Evolutionary conservation across 2,329 filamentous ascomycete genomes (phyloP).

Genomic region (Aspergillus chevalieri): DNA sequence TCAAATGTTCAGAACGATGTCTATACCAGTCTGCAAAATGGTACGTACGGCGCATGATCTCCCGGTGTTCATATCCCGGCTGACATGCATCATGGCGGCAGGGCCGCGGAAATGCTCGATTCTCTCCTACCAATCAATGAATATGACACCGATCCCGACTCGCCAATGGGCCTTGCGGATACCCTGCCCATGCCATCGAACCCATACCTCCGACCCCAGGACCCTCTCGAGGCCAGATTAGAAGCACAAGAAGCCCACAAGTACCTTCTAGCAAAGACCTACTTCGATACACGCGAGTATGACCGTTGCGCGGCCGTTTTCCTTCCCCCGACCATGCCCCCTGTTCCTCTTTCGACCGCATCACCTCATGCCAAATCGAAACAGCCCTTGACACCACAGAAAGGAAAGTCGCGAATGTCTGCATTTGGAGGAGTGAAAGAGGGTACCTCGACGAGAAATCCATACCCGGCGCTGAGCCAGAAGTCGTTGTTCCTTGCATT

Average conservation of each 20-base stretch:
- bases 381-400: constrained; percentile 40
- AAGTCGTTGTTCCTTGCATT: constrained; percentile 87
- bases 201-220: constrained; percentile 50
- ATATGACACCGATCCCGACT: constrained; percentile 55
- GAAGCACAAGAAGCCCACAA: constrained; percentile 74
- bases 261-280: constrained; percentile 84
- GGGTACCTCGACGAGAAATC: constrained; percentile 27
- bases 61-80: background rate
- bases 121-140: constrained; percentile 60
- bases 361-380: constrained; percentile 33
- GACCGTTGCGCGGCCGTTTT: constrained; percentile 90
- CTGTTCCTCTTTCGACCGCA: constrained; percentile 50
- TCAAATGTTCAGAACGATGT: constrained; percentile 89
- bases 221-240: constrained; percentile 66
- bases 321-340: constrained; percentile 71
- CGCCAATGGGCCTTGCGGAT: constrained; percentile 51
- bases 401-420: constrained; percentile 56
- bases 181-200: constrained; percentile 44
- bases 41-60: constrained; percentile 40
- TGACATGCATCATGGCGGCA: constrained; percentile 34
- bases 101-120: constrained; percentile 89
- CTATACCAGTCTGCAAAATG: constrained; percentile 96
- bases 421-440: constrained; percentile 32
- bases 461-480: constrained; percentile 62
- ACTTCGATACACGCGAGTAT: constrained; percentile 92